A percentile compares a stretch with the other conserved stretches of the same genome.
These are phyloP conservation scores for Danielia reshetovae DNA, from an alignment of 805 yeast species.

Conservation along the genomic window DNA sequence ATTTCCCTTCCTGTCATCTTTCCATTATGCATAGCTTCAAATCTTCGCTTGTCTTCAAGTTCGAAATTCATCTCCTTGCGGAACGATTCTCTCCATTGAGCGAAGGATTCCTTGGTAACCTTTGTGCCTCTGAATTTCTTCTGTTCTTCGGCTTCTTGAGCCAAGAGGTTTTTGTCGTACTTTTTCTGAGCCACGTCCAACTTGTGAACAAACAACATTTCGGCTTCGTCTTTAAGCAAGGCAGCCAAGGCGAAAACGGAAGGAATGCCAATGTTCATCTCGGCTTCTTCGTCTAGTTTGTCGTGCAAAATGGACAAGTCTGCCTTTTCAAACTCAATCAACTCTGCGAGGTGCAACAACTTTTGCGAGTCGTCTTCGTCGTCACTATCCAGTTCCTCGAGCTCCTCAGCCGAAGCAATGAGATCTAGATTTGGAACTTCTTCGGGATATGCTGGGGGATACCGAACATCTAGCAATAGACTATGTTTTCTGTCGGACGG, in stretches of 20 bases:
- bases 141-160: constrained; percentile 77
- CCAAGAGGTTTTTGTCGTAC: constrained; percentile 55
- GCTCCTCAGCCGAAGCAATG: constrained; percentile 26
- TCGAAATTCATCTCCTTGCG: constrained; percentile 71
- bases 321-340: constrained; percentile 47
- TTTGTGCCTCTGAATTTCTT: constrained; percentile 88
- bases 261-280: constrained; percentile 86
- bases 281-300: constrained; percentile 56
- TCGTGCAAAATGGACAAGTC: constrained; percentile 42
- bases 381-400: constrained; percentile 39
- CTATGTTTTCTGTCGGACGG: constrained; percentile 55
- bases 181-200: constrained; percentile 49
- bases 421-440: constrained; percentile 59
- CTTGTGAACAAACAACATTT: constrained; percentile 57
- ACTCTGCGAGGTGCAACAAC: constrained; percentile 53
- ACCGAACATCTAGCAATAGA: constrained; percentile 55
- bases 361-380: constrained; percentile 26
- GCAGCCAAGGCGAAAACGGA: constrained; percentile 78
- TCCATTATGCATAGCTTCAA: constrained; percentile 60
- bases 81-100: constrained; percentile 68
- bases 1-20: constrained; percentile 84
- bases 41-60: constrained; percentile 49
- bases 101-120: constrained; percentile 75
- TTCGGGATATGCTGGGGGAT: constrained; percentile 82
- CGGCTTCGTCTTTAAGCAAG: constrained; percentile 77